Percentiles rank a stretch among this genome's conserved stretches.
Evolutionary conservation across 2,329 filamentous ascomycete genomes (phyloP).

Genomic region (Sporothrix curviconia): DNA sequence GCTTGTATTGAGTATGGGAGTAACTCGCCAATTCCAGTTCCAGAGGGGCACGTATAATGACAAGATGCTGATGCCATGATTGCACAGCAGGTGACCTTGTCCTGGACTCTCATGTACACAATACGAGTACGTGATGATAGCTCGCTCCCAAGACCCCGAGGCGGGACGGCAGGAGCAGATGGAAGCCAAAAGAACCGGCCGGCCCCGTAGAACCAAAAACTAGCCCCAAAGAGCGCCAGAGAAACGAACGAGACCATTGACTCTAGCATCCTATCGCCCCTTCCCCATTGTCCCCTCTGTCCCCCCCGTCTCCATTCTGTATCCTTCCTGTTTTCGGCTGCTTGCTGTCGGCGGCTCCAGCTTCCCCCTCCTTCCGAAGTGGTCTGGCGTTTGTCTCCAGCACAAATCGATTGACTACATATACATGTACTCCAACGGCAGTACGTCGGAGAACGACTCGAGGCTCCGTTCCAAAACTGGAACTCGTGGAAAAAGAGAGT

Average conservation of each 20-base stretch:
- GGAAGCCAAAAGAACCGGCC: constrained; percentile 6
- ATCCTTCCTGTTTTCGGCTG: neutral
- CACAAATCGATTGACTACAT: no score
- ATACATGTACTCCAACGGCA: neutral
- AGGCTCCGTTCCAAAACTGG: neutral
- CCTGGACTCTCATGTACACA: no score
- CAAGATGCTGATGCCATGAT: no score
- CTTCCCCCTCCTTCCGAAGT: neutral
- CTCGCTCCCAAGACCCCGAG: no score
- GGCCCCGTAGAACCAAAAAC: neutral
- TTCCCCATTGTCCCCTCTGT: neutral
- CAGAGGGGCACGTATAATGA: no score
- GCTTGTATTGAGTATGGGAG: no score
- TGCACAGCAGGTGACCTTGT: no score
- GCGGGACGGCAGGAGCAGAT: constrained; percentile 1
- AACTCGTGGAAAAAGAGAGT: neutral
- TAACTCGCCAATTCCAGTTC: no score
- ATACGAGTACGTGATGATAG: neutral
- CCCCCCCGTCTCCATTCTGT: neutral
- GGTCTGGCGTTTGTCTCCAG: no score
- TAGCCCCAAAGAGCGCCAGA: neutral
- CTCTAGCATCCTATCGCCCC: neutral
- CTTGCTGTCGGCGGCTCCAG: constrained; percentile 3
- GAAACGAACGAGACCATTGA: no score
- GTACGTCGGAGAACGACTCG: neutral